Conservation (phyloP, 139 green algal species). For the Auxenochlorella pyrenoidosa region DNA sequence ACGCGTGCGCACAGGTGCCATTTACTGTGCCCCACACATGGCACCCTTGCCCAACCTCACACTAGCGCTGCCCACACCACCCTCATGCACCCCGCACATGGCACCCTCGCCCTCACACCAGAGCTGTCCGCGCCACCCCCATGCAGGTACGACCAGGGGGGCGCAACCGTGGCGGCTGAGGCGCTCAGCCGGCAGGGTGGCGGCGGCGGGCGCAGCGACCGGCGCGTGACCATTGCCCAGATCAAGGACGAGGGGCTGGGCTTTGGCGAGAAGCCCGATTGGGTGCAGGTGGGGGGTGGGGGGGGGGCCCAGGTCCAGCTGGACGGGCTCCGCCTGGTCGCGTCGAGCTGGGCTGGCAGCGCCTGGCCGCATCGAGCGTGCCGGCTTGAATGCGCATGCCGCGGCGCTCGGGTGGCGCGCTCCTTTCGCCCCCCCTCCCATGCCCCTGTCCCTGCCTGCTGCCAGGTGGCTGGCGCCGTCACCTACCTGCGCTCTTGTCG, state of each 20-base stretch:
- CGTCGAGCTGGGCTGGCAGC: too few species aligned
- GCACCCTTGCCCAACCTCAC: too few species aligned
- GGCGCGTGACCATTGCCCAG: conserved; percentile 66
- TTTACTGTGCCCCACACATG: too few species aligned
- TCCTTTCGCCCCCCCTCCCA: too few species aligned
- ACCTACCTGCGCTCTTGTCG: conserved; percentile 71
- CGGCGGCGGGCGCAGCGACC: conserved; percentile 64
- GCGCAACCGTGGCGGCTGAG: conserved; percentile 31
- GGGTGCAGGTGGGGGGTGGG: conserved; percentile 60
- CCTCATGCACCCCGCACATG: too few species aligned
- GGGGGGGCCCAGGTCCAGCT: too few species aligned
- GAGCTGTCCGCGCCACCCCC: too few species aligned
- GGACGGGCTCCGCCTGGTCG: neutral
- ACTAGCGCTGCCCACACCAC: too few species aligned
- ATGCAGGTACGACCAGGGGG: conserved; percentile 65
- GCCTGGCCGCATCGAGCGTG: neutral
- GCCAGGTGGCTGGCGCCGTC: conserved; percentile 57
- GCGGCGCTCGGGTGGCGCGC: neutral
- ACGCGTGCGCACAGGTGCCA: too few species aligned
- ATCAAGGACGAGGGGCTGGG: conserved; percentile 91
- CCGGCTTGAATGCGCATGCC: neutral
- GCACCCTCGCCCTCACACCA: too few species aligned
- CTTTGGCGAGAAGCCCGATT: conserved; percentile 68
- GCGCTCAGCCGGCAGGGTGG: conserved; percentile 60
- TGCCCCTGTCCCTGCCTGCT: neutral